Evolutionary conservation across 2,329 filamentous ascomycete genomes (phyloP), one percentile per base, ranked within the genome.

Genomic region (Penicillium fuscoglaucum): DNA sequence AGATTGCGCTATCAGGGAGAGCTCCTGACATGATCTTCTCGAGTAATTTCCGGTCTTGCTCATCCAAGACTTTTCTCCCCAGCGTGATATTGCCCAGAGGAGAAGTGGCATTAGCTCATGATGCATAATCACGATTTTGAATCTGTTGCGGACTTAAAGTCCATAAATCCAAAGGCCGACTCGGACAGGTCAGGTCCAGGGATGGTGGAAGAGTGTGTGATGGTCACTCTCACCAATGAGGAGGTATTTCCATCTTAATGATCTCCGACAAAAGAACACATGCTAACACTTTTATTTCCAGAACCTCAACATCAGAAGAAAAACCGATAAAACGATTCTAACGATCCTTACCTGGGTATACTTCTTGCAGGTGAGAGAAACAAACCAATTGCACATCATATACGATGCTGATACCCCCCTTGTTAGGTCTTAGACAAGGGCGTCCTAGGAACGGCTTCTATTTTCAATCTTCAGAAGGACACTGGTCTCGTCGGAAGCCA

Each of bases 181-280:
- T 24, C 15, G 9, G 31, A 49, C 6, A 37, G 10, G 13, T 6
- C 46, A 15, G 8, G 19, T 2, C 13, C 19, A 2, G 46, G 6
- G 31, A 8, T 26, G 12, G 29, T 47, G 31, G 21, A 49, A 26
- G 46, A 49, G 13, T 31, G 31, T 15, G 29, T 26, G 6, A 10
- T 49, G 8, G 46, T 49, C 15, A 49, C 21, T 17, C n/a, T 49
- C 31, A 49, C 46, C 4, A 49, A 49, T 49, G 46, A 49, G n/a
- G 46, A 49, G 1, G 46, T 49, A 26, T n/a, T 19, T 26, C n/a
- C 9, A n/a, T 4, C 21, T n/a, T 6, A 15, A 12, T 26, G 7
- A 13, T n/a, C 8, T 10, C 8, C 6, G 19, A 15, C 3, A 24
- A 43, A 43, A 10, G 13, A 24, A 4, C 4, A 4, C 13, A 9